A percentile compares a stretch with the other conserved stretches of the same genome.
phyloP scores from a whole-genome alignment of 306 rosid genomes.

The Glycine latifolia region DNA sequence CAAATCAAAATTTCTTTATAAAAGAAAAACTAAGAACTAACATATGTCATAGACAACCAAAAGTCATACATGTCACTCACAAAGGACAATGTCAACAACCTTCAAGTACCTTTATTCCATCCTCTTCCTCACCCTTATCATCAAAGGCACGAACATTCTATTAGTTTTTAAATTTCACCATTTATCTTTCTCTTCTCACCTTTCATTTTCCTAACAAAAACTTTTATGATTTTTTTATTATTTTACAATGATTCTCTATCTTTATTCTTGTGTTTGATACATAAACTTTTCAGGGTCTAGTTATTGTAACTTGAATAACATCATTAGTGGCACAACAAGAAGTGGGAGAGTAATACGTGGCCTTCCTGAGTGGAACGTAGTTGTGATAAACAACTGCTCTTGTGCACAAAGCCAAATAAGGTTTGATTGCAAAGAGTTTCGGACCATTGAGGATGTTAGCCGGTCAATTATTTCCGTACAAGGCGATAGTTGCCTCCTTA shows the following conservation, averaged over 20 bases:
- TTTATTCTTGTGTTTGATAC: background rate
- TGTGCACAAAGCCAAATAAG: slow-evolving; percentile 51
- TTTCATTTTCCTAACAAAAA: too few relatives aligned
- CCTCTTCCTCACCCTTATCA: slow-evolving; percentile 39
- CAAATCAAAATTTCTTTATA: too few relatives aligned
- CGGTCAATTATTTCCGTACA: slow-evolving; percentile 40
- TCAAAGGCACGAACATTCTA: slow-evolving; percentile 38
- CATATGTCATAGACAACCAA: too few relatives aligned
- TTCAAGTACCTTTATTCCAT: slow-evolving; percentile 7
- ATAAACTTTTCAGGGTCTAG: slow-evolving; percentile 48
- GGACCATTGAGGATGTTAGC: slow-evolving; percentile 40
- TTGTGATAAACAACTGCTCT: slow-evolving; percentile 58
- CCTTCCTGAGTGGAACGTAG: slow-evolving; percentile 63
- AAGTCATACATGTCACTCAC: too few relatives aligned
- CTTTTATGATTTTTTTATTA: too few relatives aligned
- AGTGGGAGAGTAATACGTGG: slow-evolving; percentile 55
- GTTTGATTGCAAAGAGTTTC: slow-evolving; percentile 54
- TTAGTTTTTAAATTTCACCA: background rate
- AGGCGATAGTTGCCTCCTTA: slow-evolving; percentile 52
- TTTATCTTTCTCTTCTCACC: background rate
- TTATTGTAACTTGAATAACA: slow-evolving; percentile 52
- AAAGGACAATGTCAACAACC: background rate
- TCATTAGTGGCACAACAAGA: slow-evolving; percentile 54
- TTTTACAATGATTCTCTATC: too few relatives aligned
- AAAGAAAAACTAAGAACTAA: too few relatives aligned